Conservation (phyloP, 2,329 filamentous ascomycete genomes). For the Paracorniculantispora psalliotae region DNA sequence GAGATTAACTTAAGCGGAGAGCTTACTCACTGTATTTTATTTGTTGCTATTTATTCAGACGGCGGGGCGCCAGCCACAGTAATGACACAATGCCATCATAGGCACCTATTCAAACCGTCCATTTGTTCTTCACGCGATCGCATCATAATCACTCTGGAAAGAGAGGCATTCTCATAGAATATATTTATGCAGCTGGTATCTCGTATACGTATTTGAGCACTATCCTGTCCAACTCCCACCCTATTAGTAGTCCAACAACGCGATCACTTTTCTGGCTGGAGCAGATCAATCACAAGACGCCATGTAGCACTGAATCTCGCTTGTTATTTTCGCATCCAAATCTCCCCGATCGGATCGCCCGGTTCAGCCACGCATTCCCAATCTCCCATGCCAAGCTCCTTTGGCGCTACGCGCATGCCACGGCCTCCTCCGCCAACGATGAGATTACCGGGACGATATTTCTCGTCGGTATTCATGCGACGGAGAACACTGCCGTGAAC, state of each 20-base stretch:
- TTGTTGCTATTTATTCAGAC: neutral
- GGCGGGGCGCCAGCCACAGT: neutral
- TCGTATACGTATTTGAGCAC: no score
- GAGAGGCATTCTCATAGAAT: no score
- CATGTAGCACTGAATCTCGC: neutral
- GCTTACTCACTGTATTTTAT: neutral
- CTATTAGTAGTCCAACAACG: no score
- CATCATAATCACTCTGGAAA: no score
- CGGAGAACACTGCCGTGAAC: constrained; percentile 72
- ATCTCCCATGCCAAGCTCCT: constrained; percentile 61
- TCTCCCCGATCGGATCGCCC: constrained; percentile 65
- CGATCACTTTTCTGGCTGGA: neutral
- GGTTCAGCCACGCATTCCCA: constrained; percentile 63
- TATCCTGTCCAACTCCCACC: no score
- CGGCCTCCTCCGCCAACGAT: constrained; percentile 75
- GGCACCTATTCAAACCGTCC: no score
- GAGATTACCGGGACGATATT: constrained; percentile 72
- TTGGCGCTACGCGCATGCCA: constrained; percentile 57
- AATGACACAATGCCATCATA: neutral
- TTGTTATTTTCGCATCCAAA: constrained; percentile 47
- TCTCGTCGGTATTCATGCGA: constrained; percentile 58
- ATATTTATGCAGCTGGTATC: no score
- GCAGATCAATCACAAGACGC: neutral
- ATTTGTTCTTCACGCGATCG: neutral
- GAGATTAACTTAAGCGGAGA: neutral